A percentile compares a stretch with the other conserved stretches of the same genome.
These are phyloP conservation scores for Fusarium vanettenii DNA, from an alignment of 2,329 filamentous ascomycete species.

Conservation along the genomic window DNA sequence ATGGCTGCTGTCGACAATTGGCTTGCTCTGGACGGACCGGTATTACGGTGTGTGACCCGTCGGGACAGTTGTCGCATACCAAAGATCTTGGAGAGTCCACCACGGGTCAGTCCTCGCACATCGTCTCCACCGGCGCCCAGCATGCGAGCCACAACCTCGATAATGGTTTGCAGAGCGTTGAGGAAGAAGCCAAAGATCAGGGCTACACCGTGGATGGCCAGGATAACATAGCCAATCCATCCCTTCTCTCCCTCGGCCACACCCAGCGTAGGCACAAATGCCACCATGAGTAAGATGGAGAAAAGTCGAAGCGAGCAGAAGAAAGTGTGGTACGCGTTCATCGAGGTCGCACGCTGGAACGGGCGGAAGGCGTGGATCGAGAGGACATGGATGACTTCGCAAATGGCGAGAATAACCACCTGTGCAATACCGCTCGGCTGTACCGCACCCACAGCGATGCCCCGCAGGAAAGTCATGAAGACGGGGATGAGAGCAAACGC, in stretches of 20 bases:
- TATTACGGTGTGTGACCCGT: constrained; percentile 71
- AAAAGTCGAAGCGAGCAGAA: constrained; percentile 83
- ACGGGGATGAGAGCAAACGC: constrained; percentile 91
- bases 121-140: constrained; percentile 85
- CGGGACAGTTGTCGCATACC: constrained; percentile 89
- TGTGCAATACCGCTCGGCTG: constrained; percentile 95
- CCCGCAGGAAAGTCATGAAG: constrained; percentile 84
- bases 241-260: constrained; percentile 84
- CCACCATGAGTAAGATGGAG: constrained; percentile 79
- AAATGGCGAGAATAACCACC: constrained; percentile 90
- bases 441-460: constrained; percentile 90
- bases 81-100: constrained; percentile 90
- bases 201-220: constrained; percentile 86
- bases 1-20: constrained; percentile 87
- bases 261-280: constrained; percentile 86
- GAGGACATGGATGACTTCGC: constrained; percentile 90
- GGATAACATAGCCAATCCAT: constrained; percentile 94
- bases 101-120: constrained; percentile 75
- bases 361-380: constrained; percentile 91
- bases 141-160: constrained; percentile 87
- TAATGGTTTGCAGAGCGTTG: constrained; percentile 88
- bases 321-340: constrained; percentile 94
- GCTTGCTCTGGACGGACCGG: constrained; percentile 77
- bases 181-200: constrained; percentile 93
- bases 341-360: constrained; percentile 90